Evolutionary conservation across 345 rosid genomes (phyloP).

Genomic region (Kernera saxatilis): DNA sequence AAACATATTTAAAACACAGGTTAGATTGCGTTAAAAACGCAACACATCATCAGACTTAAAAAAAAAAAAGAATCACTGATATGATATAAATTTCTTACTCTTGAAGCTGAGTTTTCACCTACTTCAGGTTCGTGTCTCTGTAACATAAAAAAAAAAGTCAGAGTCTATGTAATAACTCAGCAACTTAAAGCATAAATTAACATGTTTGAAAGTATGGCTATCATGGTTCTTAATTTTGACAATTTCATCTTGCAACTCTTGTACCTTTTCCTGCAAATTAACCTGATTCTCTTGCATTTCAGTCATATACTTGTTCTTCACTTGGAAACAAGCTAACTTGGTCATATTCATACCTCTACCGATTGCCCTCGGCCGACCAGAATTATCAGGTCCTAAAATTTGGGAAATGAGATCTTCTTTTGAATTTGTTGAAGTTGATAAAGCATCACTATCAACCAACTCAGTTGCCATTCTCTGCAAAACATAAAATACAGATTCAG

Average conservation of each 20-base stretch:
- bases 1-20: too few species aligned
- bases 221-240: not conserved
- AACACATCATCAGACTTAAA: too few species aligned
- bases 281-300: not conserved
- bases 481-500: too few species aligned
- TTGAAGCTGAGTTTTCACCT: not conserved
- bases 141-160: not conserved
- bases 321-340: not conserved
- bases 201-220: not conserved
- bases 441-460: not conserved
- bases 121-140: not conserved
- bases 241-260: not conserved
- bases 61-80: too few species aligned
- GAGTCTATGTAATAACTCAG: too few species aligned
- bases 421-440: not conserved
- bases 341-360: too few species aligned
- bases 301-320: not conserved
- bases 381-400: not conserved
- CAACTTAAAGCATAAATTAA: too few species aligned
- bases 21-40: too few species aligned
- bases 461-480: not conserved
- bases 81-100: too few species aligned
- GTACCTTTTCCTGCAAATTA: not conserved
- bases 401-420: not conserved
- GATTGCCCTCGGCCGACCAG: too few species aligned